A percentile compares a stretch with the other conserved stretches of the same genome.
Conservation (phyloP, 1,284 basidiomycete genomes). For the Malassezia slooffiae region DNA sequence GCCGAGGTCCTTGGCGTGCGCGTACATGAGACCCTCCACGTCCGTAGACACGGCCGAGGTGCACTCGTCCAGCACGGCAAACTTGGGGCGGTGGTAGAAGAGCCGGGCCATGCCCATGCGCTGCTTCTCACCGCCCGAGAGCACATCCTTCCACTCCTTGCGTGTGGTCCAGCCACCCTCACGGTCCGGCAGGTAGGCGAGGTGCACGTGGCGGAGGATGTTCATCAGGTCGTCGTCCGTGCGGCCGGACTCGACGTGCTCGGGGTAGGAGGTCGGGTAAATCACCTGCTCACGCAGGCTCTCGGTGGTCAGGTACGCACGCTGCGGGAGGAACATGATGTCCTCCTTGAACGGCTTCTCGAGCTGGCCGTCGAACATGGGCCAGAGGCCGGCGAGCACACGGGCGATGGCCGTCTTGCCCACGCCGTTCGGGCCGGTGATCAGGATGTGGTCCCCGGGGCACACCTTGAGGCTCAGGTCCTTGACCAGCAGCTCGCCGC, state of each 20-base stretch:
- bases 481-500: constrained; percentile 59
- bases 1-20: constrained; percentile 77
- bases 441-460: constrained; percentile 78
- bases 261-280: constrained; percentile 37
- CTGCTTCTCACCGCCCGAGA: constrained; percentile 88
- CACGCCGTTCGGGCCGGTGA: constrained; percentile 69
- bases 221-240: constrained; percentile 61
- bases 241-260: constrained; percentile 48
- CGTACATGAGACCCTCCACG: constrained; percentile 91
- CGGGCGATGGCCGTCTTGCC: constrained; percentile 88
- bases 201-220: constrained; percentile 67
- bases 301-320: constrained; percentile 79
- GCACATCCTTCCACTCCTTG: constrained; percentile 73
- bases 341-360: constrained; percentile 46
- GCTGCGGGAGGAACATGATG: constrained; percentile 81
- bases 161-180: constrained; percentile 67
- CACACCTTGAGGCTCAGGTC: constrained; percentile 62
- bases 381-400: constrained; percentile 79
- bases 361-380: constrained; percentile 50
- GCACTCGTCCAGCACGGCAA: constrained; percentile 60
- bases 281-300: constrained; percentile 72
- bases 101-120: constrained; percentile 52
- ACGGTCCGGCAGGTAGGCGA: constrained; percentile 71
- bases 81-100: constrained; percentile 67
- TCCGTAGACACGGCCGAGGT: constrained; percentile 93